A percentile compares a stretch with the other conserved stretches of the same genome.
Conservation (phyloP, 345 rosid genomes). For the Ceriops zippeliana region DNA sequence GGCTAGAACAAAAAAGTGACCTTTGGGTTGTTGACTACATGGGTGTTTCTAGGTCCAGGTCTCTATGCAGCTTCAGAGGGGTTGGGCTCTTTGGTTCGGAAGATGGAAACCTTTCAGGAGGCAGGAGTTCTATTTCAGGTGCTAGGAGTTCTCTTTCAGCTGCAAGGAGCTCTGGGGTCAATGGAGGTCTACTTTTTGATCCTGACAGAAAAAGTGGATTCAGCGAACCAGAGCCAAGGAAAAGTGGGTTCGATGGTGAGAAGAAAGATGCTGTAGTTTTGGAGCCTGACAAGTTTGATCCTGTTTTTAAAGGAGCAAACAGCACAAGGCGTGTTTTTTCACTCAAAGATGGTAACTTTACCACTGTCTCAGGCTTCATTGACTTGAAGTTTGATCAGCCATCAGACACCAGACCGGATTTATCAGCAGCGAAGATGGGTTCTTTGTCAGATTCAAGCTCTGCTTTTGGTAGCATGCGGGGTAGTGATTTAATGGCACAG, state of each 20-base stretch:
- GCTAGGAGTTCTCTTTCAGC: constrained; percentile 59
- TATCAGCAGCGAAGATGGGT: constrained; percentile 26
- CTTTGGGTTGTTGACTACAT: constrained; percentile 72
- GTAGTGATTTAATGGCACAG: constrained; percentile 27
- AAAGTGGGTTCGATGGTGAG: constrained; percentile 44
- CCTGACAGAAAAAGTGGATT: constrained; percentile 81
- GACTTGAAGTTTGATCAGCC: constrained; percentile 79
- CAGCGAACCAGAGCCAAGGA: constrained; percentile 60
- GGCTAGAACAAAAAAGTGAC: constrained; percentile 57
- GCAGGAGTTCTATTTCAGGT: constrained; percentile 35
- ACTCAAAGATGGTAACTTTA: constrained; percentile 65
- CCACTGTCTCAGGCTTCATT: constrained; percentile 68
- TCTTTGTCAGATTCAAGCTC: constrained; percentile 35
- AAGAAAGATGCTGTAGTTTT: constrained; percentile 28
- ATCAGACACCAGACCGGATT: constrained; percentile 36
- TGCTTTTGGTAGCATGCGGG: constrained; percentile 58
- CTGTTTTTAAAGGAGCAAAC: constrained; percentile 24
- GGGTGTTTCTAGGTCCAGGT: constrained; percentile 85
- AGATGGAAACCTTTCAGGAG: constrained; percentile 48
- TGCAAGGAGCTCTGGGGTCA: constrained; percentile 80
- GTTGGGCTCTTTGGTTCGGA: constrained; percentile 65
- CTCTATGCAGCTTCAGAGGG: constrained; percentile 81
- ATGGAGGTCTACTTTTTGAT: constrained; percentile 58
- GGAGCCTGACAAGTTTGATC: constrained; percentile 30
- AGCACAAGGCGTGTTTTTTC: constrained; percentile 55